Evolutionary conservation across 2,329 filamentous ascomycete species (phyloP).

Genomic region (Ascochyta lentis): DNA sequence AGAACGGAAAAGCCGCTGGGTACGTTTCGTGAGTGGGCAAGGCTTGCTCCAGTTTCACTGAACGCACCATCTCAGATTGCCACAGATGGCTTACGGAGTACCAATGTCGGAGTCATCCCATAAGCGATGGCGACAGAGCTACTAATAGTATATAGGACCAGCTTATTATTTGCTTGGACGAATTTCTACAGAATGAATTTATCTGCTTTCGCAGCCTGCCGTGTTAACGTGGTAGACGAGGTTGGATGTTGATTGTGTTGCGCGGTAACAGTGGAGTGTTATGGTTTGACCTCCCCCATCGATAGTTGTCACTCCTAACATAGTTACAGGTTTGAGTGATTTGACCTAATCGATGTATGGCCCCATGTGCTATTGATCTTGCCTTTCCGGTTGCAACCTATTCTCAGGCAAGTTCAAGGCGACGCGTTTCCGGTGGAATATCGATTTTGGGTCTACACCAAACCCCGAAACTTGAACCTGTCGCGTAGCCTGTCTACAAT

Average conservation of each 20-base stretch:
- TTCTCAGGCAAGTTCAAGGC: no score
- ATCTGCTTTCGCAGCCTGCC: conserved; percentile 11
- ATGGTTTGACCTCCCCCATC: conserved; percentile 22
- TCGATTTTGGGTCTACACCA: no score
- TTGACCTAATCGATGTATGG: background rate
- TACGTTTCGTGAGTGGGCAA: conserved; percentile 26
- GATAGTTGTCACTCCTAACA: conserved; percentile 19
- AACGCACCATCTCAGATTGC: conserved; percentile 16
- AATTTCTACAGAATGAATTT: conserved; percentile 21
- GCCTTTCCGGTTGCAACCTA: background rate
- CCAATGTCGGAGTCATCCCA: conserved; percentile 6
- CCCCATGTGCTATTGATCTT: background rate
- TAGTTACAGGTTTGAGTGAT: conserved; percentile 17
- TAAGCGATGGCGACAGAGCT: conserved; percentile 24
- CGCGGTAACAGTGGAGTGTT: background rate
- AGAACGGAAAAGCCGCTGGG: conserved; percentile 12
- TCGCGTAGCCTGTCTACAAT: background rate
- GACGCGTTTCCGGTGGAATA: no score
- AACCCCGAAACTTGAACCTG: background rate
- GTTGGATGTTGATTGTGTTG: background rate
- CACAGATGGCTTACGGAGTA: conserved; percentile 5
- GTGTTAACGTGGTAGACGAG: conserved; percentile 15
- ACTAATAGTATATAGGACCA: conserved; percentile 35
- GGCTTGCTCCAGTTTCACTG: conserved; percentile 25
- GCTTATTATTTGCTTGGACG: conserved; percentile 15